Evolutionary conservation across 2,329 filamentous ascomycete genomes (phyloP), one percentile per base, ranked within the genome.

Genomic region (Macrophomina pseudophaseolina): DNA sequence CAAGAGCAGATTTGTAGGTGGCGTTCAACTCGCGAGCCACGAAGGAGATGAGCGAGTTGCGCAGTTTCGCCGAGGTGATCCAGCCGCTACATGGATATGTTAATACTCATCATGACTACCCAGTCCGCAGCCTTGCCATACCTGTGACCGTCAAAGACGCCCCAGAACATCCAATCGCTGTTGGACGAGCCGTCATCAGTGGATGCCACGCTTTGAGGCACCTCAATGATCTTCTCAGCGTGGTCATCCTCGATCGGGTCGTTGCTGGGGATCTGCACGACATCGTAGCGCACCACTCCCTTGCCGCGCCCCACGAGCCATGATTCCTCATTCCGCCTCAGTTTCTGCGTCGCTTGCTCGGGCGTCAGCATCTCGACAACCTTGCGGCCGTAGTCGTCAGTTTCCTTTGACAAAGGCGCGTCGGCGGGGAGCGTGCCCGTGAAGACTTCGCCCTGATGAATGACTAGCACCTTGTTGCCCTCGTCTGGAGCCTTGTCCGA

Each of bases 161-260:
- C 95, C 95, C 96, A 99, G 79, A 99, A 99, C 93, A 98, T 98
- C 95, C 95, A 99, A 79, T 99, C 96, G 69, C 87, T 92, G 67
- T 84, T 88, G 18, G 84, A 70, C 16, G 85, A 84, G 44, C 85
- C 80, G 75, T 86, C 80, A 73, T 86, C 82, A 7, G 83, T 82
- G 16, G 84, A 83, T 32, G 85, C 83, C 46, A 86, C 82, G 59
- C 82, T 84, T 64, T 86, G 85, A 4, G 92, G 91, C 8, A 97
- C 88, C 79, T 98, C 92, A 54, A 99, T 93, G 74, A 98, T 97
- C 85, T 97, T 97, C 82, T 99, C 95, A 63, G 94, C 92, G 76
- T 99, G 95, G 75, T 99, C 96, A 75, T 99, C 95, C 81, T 99
- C 95, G 67, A 99, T 99, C 0, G 95, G 95, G 73, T 97, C 92